These are phyloP conservation scores for Eremothecium coryli DNA, from an alignment of 1,139 yeast species.

Conservation along the genomic window DNA sequence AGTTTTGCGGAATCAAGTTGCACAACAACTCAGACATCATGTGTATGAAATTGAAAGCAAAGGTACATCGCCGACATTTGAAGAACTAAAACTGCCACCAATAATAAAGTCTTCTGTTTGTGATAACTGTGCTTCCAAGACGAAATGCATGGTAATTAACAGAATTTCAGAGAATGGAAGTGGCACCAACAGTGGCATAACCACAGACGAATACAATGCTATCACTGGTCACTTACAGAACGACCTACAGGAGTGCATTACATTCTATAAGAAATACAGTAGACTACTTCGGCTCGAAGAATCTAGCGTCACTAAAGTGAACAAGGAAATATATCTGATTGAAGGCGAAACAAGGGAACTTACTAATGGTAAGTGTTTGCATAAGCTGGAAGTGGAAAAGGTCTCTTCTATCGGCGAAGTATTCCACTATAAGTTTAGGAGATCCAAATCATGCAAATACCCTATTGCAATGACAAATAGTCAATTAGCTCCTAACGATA, in stretches of 20 bases:
- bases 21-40: constrained; percentile 47
- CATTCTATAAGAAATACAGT: constrained; percentile 69
- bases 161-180: constrained; percentile 50
- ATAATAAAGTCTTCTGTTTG: constrained; percentile 50
- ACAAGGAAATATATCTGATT: constrained; percentile 54
- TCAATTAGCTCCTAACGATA: constrained; percentile 44
- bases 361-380: constrained; percentile 48
- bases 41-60: constrained; percentile 25
- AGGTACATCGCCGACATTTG: constrained; percentile 7
- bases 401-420: constrained; percentile 29
- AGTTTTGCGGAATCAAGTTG: constrained; percentile 62
- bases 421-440: constrained; percentile 42
- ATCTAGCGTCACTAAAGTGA: constrained; percentile 42
- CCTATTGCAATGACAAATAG: constrained; percentile 31
- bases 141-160: constrained; percentile 63
- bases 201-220: constrained; percentile 36
- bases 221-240: constrained; percentile 43
- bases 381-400: constrained; percentile 35
- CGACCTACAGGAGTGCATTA: constrained; percentile 17
- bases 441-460: constrained; percentile 22
- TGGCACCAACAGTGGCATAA: constrained; percentile 39
- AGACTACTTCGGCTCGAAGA: constrained; percentile 67
- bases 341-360: constrained; percentile 50
- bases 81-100: constrained; percentile 43
- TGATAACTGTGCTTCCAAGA: constrained; percentile 53